Base-by-base conservation (phyloP, 108 stramenopile genomes). In the Pseudonitzschia pungens region DNA sequence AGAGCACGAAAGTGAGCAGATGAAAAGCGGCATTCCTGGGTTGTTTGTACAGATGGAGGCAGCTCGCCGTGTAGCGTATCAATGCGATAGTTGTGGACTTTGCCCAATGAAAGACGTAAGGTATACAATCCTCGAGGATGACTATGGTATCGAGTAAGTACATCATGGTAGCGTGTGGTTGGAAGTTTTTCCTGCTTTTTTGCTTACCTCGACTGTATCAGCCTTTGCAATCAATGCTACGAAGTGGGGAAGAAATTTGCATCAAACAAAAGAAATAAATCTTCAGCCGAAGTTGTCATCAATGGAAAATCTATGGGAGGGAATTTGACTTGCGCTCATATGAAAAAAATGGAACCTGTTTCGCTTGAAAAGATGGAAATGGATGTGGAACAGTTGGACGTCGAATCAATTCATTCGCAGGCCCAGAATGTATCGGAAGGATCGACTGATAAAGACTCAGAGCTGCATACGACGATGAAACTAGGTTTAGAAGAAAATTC, bases 41-140 rank as follows among this genome's bases (percentile, higher is more conserved):
- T 29, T 75, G 28, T 83, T 79, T 70, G 26, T 33, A 22, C 40
- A 58, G 29, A 55, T 82, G 50, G 68, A 77, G 52, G 44, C 50
- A 16, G 26, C 68, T 32, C 42, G 75, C 27, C 45, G 69, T 11
- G 68, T 79, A 24, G 73, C 83, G 0, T 89, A 90, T 70, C 81
- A 87, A 72, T 94, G 93, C 45, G 93, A 91, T 76, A 78, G 86
- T 45, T 94, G 93, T 74, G 60, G 72, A 12, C 36, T 72, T 0
- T 87, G 83, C 51, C 93, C 93, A 1, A 89, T 94, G 48, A 85
- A 72, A 56, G 80, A 75, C 21, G 68, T 71, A 21, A 68, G 89
- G 10, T 93, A 82, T 52, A 84, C 86, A 29, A 52, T 90, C 28
- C 67, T 77, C 64, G 87, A 78, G 73, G 87, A 73, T 33, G 83